phyloP scores from a whole-genome alignment of 2,329 filamentous ascomycete species.

The Coniochaeta hoffmannii region DNA sequence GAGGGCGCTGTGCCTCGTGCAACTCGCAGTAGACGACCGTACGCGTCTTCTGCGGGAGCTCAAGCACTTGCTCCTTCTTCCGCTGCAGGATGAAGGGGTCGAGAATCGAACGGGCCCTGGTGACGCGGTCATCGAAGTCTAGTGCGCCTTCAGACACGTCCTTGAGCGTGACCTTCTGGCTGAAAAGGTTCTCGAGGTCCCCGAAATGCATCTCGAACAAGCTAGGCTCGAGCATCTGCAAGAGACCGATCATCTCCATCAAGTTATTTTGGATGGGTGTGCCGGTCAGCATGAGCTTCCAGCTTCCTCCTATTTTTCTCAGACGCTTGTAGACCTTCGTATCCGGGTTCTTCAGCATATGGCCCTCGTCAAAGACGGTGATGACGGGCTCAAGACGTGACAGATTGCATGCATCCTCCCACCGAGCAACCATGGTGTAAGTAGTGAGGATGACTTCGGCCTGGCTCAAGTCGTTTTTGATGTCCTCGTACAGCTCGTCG shows the following conservation, averaged over 20 bases:
- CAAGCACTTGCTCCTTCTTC: conserved; percentile 90
- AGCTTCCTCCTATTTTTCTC: conserved; percentile 68
- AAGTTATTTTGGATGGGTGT: conserved; percentile 94
- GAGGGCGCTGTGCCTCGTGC: conserved; percentile 60
- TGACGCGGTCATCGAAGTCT: conserved; percentile 79
- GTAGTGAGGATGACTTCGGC: conserved; percentile 56
- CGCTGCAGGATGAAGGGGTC: conserved; percentile 91
- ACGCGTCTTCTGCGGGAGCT: conserved; percentile 73
- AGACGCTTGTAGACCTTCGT: conserved; percentile 77
- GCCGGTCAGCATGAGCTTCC: conserved; percentile 79
- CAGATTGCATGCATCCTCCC: conserved; percentile 43
- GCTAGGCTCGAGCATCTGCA: conserved; percentile 87
- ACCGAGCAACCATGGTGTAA: conserved; percentile 50
- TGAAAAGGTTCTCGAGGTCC: conserved; percentile 80
- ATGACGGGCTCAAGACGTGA: conserved; percentile 40
- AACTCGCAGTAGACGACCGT: conserved; percentile 77
- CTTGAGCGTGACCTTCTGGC: conserved; percentile 79
- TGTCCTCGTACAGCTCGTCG: conserved; percentile 56
- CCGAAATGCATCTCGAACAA: conserved; percentile 74
- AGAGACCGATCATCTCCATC: conserved; percentile 79
- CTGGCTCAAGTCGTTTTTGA: conserved; percentile 57
- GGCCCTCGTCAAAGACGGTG: conserved; percentile 86
- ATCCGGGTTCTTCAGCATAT: conserved; percentile 82
- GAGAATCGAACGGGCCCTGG: conserved; percentile 81
- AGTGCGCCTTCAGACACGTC: conserved; percentile 75